Percentiles rank a stretch among this genome's conserved stretches.
phyloP scores from a whole-genome alignment of 1,139 yeast genomes.

The Blastobotrys serpentis region DNA sequence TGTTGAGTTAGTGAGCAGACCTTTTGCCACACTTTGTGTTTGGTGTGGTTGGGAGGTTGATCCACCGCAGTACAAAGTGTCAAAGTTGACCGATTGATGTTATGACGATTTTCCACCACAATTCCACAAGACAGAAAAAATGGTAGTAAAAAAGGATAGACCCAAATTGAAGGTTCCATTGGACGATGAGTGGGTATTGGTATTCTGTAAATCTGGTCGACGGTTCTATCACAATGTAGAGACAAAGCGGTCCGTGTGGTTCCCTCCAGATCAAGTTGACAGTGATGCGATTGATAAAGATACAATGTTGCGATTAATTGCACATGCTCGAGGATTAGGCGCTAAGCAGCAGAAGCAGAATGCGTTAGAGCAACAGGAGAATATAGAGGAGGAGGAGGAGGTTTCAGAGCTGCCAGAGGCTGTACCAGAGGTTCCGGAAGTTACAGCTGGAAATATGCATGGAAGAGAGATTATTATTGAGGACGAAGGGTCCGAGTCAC shows the following conservation, averaged over 20 bases:
- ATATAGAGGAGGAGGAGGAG: slow-evolving; percentile 8
- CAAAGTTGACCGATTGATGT: background rate
- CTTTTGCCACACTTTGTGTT: background rate
- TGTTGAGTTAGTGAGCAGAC: background rate
- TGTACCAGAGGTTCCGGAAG: no score
- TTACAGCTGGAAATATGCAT: background rate
- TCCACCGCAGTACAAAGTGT: background rate
- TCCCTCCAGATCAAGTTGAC: slow-evolving; percentile 37
- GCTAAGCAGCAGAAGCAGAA: slow-evolving; percentile 5
- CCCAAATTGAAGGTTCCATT: slow-evolving; percentile 27
- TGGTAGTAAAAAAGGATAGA: slow-evolving; percentile 14
- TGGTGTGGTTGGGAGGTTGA: background rate
- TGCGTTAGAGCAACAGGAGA: slow-evolving; percentile 17
- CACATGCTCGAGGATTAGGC: slow-evolving; percentile 47
- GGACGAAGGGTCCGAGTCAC: slow-evolving; percentile 16
- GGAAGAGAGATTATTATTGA: slow-evolving; percentile 20
- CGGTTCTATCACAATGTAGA: slow-evolving; percentile 45
- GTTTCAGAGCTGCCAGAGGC: no score
- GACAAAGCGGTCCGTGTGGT: slow-evolving; percentile 41
- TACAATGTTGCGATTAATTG: slow-evolving; percentile 43
- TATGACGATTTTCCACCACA: background rate
- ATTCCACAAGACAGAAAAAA: background rate
- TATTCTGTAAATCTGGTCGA: slow-evolving; percentile 46
- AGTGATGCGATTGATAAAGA: slow-evolving; percentile 39
- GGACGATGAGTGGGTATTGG: slow-evolving; percentile 42